Percentiles rank a stretch among this genome's conserved stretches.
phyloP scores from a whole-genome alignment of 495 filamentous ascomycete genomes.

The Astrothelium subdiscretum region DNA sequence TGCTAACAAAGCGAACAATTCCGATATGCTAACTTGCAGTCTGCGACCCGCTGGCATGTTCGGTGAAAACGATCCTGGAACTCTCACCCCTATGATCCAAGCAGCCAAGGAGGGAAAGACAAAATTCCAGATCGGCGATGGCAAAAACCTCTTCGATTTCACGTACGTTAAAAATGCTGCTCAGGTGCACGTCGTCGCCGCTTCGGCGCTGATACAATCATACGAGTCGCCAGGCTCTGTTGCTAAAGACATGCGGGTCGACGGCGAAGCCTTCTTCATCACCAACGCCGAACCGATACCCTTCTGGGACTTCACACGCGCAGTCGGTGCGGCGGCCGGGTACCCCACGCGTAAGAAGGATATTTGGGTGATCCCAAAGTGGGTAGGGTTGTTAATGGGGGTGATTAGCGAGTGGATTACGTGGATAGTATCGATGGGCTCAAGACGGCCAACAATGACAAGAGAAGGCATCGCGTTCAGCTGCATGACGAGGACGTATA shows the following conservation, averaged over 20 bases:
- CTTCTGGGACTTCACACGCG: constrained; percentile 87
- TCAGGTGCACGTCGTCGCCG: constrained; percentile 60
- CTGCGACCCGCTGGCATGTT: constrained; percentile 85
- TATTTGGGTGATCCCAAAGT: constrained; percentile 59
- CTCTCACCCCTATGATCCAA: constrained; percentile 11
- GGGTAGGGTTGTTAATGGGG: constrained; percentile 52
- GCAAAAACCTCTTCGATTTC: constrained; percentile 81
- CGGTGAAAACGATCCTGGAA: constrained; percentile 57
- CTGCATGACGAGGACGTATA: constrained; percentile 78
- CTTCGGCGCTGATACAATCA: constrained; percentile 52
- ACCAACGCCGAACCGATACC: constrained; percentile 86
- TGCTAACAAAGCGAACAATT: constrained; percentile 52
- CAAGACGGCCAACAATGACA: constrained; percentile 55
- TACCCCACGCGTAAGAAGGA: constrained; percentile 27
- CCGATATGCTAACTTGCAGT: constrained; percentile 52
- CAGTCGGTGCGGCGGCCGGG: constrained; percentile 51
- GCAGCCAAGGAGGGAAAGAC: constrained; percentile 43
- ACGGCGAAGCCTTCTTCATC: constrained; percentile 91
- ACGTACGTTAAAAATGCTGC: constrained; percentile 71
- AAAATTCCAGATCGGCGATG: constrained; percentile 74
- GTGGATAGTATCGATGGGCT: constrained; percentile 39
- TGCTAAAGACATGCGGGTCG: constrained; percentile 59
- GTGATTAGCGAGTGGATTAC: constrained; percentile 56
- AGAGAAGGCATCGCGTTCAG: constrained; percentile 60
- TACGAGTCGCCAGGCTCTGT: constrained; percentile 28